phyloP scores from a whole-genome alignment of 192 early-diverging fungal species.

The Dissophora globulifera region DNA sequence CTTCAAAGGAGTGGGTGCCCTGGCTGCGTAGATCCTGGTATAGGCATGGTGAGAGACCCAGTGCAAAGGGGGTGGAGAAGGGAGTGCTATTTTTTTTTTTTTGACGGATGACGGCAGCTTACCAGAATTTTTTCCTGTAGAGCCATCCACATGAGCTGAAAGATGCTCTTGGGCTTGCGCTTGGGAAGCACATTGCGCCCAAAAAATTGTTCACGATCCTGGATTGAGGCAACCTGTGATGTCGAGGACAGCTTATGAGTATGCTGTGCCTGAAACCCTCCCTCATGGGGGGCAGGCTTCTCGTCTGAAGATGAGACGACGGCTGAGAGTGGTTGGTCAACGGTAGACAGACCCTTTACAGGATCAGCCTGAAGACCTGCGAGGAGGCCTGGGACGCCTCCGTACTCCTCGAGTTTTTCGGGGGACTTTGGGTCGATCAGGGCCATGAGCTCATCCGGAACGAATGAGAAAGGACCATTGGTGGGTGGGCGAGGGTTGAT shows the following conservation, averaged over 20 bases:
- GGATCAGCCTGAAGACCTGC: slow-evolving; percentile 59
- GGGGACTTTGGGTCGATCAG: slow-evolving; percentile 67
- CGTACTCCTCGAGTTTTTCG: slow-evolving; percentile 49
- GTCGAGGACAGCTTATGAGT: neutral
- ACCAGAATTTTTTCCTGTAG: slow-evolving; percentile 82
- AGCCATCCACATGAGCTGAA: slow-evolving; percentile 81
- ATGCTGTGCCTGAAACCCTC: neutral
- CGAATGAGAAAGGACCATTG: slow-evolving; percentile 62
- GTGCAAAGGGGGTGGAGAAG: neutral
- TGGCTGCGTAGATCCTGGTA: too few relatives aligned
- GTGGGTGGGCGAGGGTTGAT: slow-evolving; percentile 47
- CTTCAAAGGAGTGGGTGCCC: too few relatives aligned
- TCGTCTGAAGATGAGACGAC: slow-evolving; percentile 50
- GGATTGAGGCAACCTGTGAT: slow-evolving; percentile 22
- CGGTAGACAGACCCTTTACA: slow-evolving; percentile 53
- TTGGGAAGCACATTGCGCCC: slow-evolving; percentile 77
- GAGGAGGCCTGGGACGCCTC: slow-evolving; percentile 60
- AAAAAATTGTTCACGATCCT: slow-evolving; percentile 65
- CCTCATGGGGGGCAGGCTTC: neutral
- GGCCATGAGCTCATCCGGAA: slow-evolving; percentile 55
- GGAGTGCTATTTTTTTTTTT: neutral
- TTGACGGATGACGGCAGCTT: too few relatives aligned
- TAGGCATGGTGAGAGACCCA: neutral
- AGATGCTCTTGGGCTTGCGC: slow-evolving; percentile 71
- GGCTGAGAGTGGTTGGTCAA: slow-evolving; percentile 26